Conservation (phyloP, 495 filamentous ascomycete genomes). For the Penicillium herquei region DNA sequence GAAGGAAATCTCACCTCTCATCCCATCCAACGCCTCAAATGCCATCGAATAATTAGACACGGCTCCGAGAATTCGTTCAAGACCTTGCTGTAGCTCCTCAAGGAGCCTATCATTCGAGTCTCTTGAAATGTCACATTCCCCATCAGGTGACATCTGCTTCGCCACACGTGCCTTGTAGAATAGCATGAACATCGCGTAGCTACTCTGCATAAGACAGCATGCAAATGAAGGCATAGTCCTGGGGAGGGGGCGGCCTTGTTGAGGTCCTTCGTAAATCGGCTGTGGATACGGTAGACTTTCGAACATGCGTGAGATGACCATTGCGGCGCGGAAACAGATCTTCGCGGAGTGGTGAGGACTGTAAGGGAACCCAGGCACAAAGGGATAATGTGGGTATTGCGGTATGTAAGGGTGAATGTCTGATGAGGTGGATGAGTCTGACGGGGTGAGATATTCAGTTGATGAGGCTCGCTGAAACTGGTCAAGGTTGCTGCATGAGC, state of each 20-base stretch:
- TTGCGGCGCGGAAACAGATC: constrained; percentile 50
- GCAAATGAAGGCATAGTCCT: constrained; percentile 62
- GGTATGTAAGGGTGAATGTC: constrained; percentile 29
- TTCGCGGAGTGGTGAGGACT: constrained; percentile 53
- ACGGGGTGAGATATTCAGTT: constrained; percentile 39
- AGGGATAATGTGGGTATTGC: constrained; percentile 31
- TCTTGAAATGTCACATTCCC: constrained; percentile 27
- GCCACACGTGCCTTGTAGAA: constrained; percentile 49
- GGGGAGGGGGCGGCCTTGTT: constrained; percentile 36
- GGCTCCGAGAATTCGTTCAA: constrained; percentile 49
- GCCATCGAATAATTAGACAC: constrained; percentile 56
- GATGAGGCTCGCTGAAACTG: constrained; percentile 34
- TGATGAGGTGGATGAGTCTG: constrained; percentile 35
- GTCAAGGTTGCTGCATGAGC: constrained; percentile 34
- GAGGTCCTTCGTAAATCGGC: constrained; percentile 28
- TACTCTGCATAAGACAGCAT: constrained; percentile 62
- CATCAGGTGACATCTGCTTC: constrained; percentile 44
- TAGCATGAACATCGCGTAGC: constrained; percentile 60
- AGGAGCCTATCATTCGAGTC: constrained; percentile 42
- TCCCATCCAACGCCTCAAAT: constrained; percentile 60
- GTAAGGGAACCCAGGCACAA: constrained; percentile 47
- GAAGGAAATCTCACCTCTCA: constrained; percentile 50
- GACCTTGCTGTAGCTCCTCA: constrained; percentile 53
- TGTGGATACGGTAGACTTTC: constrained; percentile 51
- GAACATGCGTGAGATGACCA: constrained; percentile 52